Evolutionary conservation across 208 protist genomes (phyloP).

Genomic region (Plasmodiophora brassicae): DNA sequence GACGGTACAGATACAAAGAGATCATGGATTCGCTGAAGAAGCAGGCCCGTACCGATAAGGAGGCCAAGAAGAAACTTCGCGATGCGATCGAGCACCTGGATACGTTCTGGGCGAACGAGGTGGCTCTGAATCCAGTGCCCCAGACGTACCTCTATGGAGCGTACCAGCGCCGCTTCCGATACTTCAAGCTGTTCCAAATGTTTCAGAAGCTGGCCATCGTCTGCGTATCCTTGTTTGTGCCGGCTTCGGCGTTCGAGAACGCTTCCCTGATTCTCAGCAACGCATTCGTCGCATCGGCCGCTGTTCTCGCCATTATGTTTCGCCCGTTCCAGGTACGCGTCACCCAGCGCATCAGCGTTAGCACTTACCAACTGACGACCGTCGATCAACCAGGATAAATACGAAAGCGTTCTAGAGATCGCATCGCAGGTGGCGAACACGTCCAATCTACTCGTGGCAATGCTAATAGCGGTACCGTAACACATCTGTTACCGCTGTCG

Average conservation of each 20-base stretch:
- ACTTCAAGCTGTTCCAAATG: conserved; percentile 26
- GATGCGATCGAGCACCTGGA: neutral
- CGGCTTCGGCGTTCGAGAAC: neutral
- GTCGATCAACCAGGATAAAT: conserved; percentile 21
- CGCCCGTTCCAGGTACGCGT: conserved; percentile 25
- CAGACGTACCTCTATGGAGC: conserved; percentile 21
- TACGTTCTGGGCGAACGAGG: conserved; percentile 12
- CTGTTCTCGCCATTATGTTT: neutral
- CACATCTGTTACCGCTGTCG: too few relatives aligned
- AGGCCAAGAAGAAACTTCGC: neutral
- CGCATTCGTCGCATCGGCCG: neutral
- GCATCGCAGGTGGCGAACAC: neutral
- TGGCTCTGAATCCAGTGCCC: conserved; percentile 1
- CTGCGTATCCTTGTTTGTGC: neutral
- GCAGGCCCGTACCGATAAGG: neutral
- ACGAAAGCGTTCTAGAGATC: conserved; percentile 16
- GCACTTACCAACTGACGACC: too few relatives aligned
- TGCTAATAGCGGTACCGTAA: neutral
- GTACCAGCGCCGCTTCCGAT: neutral
- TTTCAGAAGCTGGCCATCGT: neutral
- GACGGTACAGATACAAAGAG: conserved; percentile 14
- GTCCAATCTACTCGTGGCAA: neutral
- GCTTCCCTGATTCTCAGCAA: neutral
- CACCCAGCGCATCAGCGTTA: too few relatives aligned
- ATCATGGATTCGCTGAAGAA: neutral